phyloP scores from a whole-genome alignment of 2,329 filamentous ascomycete genomes.

The Neonectria ditissima region DNA sequence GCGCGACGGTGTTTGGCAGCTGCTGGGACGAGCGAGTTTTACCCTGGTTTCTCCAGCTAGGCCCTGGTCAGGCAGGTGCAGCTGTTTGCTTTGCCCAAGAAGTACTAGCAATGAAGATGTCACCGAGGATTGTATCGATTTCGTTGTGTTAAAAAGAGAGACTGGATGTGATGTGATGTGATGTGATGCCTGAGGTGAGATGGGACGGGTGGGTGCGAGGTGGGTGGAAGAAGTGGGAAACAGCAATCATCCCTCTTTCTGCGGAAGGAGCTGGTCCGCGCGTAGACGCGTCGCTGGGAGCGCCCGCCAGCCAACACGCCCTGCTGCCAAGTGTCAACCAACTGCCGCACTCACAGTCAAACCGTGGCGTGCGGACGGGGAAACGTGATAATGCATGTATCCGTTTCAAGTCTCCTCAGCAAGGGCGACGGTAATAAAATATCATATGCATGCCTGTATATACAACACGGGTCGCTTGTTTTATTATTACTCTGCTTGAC shows the following conservation, averaged over 20 bases:
- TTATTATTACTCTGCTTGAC: no score
- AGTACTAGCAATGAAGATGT: constrained; percentile 3
- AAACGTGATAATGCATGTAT: background rate
- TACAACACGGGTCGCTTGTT: background rate
- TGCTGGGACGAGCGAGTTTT: constrained; percentile 17
- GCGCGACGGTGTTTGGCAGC: constrained; percentile 14
- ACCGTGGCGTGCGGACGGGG: background rate
- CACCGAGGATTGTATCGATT: background rate
- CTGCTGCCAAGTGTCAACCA: background rate
- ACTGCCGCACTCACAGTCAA: background rate
- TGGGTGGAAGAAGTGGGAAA: constrained; percentile 31
- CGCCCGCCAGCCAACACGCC: constrained; percentile 33
- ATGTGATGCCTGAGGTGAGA: constrained; percentile 30
- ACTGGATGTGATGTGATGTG: constrained; percentile 16
- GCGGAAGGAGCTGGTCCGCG: constrained; percentile 31
- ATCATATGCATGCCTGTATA: background rate
- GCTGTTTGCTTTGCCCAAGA: constrained; percentile 6
- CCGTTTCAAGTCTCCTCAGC: background rate
- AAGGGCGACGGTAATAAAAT: background rate
- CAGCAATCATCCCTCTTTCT: constrained; percentile 24
- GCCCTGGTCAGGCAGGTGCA: constrained; percentile 7
- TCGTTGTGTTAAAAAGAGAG: constrained; percentile 12
- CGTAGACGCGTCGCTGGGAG: constrained; percentile 39
- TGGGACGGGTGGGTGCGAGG: constrained; percentile 26
- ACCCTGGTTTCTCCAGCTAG: constrained; percentile 16